A percentile compares a stretch with the other conserved stretches of the same genome.
Evolutionary conservation across 768 basidiomycete species (phyloP).

Genomic region (Termitomyces sp.): DNA sequence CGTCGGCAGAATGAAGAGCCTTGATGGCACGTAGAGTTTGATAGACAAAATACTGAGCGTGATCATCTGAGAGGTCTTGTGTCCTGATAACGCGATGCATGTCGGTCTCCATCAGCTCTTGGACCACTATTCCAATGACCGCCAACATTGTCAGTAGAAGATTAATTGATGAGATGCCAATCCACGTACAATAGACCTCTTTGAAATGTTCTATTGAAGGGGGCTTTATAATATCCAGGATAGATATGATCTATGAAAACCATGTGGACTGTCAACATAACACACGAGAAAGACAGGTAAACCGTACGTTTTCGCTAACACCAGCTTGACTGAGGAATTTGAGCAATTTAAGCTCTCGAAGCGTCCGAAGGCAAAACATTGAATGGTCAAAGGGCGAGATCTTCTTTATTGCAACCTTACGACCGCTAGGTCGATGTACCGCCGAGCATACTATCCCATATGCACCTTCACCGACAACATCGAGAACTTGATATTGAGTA

Average conservation of each 20-base stretch:
- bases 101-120: conserved; percentile 94
- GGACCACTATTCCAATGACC: conserved; percentile 52
- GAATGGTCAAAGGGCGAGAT: conserved; percentile 94
- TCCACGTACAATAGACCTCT: conserved; percentile 68
- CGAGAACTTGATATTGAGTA: conserved; percentile 78
- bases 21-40: conserved; percentile 95
- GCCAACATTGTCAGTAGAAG: background rate
- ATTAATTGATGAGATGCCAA: background rate
- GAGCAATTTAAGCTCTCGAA: conserved; percentile 79
- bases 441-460: conserved; percentile 97
- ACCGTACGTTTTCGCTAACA: conserved; percentile 79
- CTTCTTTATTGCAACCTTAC: conserved; percentile 96
- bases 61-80: conserved; percentile 93
- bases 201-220: conserved; percentile 77
- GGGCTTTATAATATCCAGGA: conserved; percentile 85
- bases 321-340: conserved; percentile 85
- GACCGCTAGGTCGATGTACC: conserved; percentile 77
- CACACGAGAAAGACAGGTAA: background rate
- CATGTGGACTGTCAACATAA: conserved; percentile 5
- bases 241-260: conserved; percentile 69
- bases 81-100: conserved; percentile 96
- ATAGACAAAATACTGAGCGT: conserved; percentile 91
- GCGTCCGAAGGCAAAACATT: conserved; percentile 90
- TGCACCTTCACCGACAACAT: conserved; percentile 87
- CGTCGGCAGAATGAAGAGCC: conserved; percentile 93